Base-by-base conservation (phyloP, 192 early-diverging fungal species). In the Lobosporangium transversale region DNA sequence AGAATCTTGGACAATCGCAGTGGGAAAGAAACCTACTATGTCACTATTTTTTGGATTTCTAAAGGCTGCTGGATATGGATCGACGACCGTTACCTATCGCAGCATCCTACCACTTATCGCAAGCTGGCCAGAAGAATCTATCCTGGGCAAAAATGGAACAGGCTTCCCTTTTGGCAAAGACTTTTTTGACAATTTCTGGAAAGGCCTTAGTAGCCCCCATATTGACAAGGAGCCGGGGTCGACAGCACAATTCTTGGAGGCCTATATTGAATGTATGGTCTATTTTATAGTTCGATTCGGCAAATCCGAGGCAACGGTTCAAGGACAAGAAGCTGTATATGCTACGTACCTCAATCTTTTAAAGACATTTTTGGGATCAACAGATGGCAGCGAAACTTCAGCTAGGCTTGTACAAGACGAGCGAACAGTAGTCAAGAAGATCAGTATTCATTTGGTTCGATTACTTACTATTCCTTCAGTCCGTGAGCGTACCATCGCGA, bases 101-200 rank as follows among this genome's bases (percentile, higher is more conserved):
- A 90, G 92, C 40, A 78, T 98, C 40, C 71, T 96, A 53, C 88
- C 92, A 0, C 74, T 97, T 9, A 66, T 96, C 37, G 62, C 67
- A 23, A 66, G 62, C 37, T 79, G 63, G 67, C 35, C 40, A 3
- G 78, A 64, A 43, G 68, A 61, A 15, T 70, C 68, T 29, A 53
- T 70, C 15, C 20, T 82, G 15, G 62, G 58, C 53, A 66, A 79
- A 75, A 68, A 78, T 26, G 62, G 62, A 27, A 68, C 61, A 4
- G 81, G 68, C 35, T 64, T 65, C 17, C 73, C 70, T 3, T 87
- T 92, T 47, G 78, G 79, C 33, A 68, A 67, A 24, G 85, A 89
- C 45, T 83, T 93, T 80, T 92, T 93, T 64, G 66, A 68, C 2
- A 81, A 79, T 61, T 87, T 87, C 58, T 91, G 87, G 90, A 71